Conservation (phyloP, 2,329 filamentous ascomycete genomes). For the Aspergillus sp. region DNA sequence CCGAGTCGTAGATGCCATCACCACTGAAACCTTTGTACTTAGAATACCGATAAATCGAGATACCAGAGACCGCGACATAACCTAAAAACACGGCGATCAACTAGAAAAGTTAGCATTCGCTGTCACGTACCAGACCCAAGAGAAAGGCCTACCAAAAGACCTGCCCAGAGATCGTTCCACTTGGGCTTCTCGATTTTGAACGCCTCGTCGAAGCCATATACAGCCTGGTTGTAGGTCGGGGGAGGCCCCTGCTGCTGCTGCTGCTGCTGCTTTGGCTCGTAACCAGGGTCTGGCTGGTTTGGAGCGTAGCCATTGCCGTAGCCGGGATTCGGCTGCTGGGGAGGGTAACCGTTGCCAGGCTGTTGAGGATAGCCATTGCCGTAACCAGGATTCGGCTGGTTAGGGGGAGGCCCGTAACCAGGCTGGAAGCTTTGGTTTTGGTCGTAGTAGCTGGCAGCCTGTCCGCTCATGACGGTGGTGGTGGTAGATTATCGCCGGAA, state of each 20-base stretch:
- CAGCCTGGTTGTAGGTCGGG: slow-evolving; percentile 31
- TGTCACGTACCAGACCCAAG: slow-evolving; percentile 17
- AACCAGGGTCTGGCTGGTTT: slow-evolving; percentile 16
- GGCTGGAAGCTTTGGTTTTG: slow-evolving; percentile 25
- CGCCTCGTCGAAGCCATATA: slow-evolving; percentile 67
- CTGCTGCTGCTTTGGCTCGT: slow-evolving; percentile 25
- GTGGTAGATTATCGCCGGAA: neutral
- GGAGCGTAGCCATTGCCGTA: slow-evolving; percentile 16
- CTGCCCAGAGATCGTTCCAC: slow-evolving; percentile 89
- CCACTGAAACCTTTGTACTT: slow-evolving; percentile 63
- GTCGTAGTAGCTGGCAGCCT: slow-evolving; percentile 40
- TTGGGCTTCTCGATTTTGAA: slow-evolving; percentile 84
- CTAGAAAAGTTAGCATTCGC: slow-evolving; percentile 36
- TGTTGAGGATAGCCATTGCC: slow-evolving; percentile 15
- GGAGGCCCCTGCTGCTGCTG: slow-evolving; percentile 29
- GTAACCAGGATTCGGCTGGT: neutral
- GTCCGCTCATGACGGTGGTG: slow-evolving; percentile 33
- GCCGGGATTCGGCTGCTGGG: slow-evolving; percentile 10
- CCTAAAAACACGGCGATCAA: slow-evolving; percentile 70
- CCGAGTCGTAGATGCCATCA: slow-evolving; percentile 69
- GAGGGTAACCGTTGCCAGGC: slow-evolving; percentile 15
- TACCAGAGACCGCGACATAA: slow-evolving; percentile 72
- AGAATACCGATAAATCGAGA: slow-evolving; percentile 74
- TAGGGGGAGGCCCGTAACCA: neutral
- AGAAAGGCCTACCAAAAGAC: slow-evolving; percentile 62